A percentile compares a stretch with the other conserved stretches of the same genome.
phyloP scores from a whole-genome alignment of 768 basidiomycete species.

The Nidularia pulvinata region DNA sequence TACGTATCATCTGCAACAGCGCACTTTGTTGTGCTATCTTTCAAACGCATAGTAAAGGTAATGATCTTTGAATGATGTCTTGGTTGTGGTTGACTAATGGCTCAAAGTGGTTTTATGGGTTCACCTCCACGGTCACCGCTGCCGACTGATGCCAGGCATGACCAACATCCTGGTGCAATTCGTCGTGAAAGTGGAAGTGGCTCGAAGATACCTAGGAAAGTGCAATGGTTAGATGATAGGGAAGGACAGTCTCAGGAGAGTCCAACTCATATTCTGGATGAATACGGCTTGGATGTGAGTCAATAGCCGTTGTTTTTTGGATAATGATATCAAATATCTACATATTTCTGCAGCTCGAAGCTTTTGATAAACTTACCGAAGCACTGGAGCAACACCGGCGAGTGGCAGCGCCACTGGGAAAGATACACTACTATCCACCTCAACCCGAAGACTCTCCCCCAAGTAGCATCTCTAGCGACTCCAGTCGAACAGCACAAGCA shows the following conservation, averaged over 20 bases:
- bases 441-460: conserved; percentile 8
- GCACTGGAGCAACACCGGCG: conserved; percentile 53
- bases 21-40: too few relatives aligned
- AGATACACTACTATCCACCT: conserved; percentile 28
- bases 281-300: conserved; percentile 53
- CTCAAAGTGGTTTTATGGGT: too few relatives aligned
- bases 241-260: conserved; percentile 6
- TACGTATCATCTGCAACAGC: too few relatives aligned
- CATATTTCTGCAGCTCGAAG: conserved; percentile 31
- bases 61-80: too few relatives aligned
- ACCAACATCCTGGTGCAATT: too few relatives aligned
- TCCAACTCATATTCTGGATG: conserved; percentile 45
- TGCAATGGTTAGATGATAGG: conserved; percentile 45
- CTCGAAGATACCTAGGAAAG: conserved; percentile 22
- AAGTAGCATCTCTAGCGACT: not conserved
- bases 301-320: conserved; percentile 1
- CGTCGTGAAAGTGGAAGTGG: too few relatives aligned
- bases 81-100: too few relatives aligned
- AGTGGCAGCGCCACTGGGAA: conserved; percentile 8
- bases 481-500: not conserved
- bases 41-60: too few relatives aligned
- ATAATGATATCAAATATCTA: conserved; percentile 1
- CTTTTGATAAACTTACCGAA: conserved; percentile 40
- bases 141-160: too few relatives aligned
- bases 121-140: too few relatives aligned